Evolutionary conservation across 768 basidiomycete genomes (phyloP).

Genomic region (Collybia mongolica): DNA sequence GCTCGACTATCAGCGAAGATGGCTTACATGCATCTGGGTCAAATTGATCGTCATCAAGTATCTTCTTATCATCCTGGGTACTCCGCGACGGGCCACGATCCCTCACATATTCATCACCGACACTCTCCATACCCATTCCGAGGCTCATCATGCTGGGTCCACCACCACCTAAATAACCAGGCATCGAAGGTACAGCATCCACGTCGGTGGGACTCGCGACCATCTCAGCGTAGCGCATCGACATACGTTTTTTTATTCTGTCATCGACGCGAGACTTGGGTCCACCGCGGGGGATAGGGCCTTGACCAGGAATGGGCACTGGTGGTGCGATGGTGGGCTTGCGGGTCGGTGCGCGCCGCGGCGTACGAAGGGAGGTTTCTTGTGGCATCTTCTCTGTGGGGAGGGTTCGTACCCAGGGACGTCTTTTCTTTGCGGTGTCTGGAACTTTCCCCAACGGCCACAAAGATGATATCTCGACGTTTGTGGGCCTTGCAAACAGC

Average conservation of each 20-base stretch:
- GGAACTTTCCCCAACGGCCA: too few species aligned
- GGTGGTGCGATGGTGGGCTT: constrained; percentile 17
- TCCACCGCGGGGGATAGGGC: constrained; percentile 36
- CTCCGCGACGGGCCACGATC: constrained; percentile 41
- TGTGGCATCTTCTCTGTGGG: constrained; percentile 2
- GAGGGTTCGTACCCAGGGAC: background rate
- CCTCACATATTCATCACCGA: constrained; percentile 47
- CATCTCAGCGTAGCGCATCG: constrained; percentile 89
- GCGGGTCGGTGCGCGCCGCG: constrained; percentile 20
- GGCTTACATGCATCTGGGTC: constrained; percentile 86
- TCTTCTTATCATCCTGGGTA: constrained; percentile 51
- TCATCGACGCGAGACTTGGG: constrained; percentile 69
- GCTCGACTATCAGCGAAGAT: background rate
- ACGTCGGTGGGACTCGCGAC: constrained; percentile 61
- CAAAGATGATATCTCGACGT: too few species aligned
- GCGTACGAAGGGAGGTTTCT: constrained; percentile 19
- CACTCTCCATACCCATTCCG: constrained; percentile 14
- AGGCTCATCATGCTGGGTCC: constrained; percentile 24
- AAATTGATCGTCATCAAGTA: constrained; percentile 76
- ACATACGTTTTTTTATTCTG: constrained; percentile 96
- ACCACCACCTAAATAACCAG: constrained; percentile 46
- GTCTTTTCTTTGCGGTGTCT: too few species aligned
- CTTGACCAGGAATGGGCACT: constrained; percentile 14
- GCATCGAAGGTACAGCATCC: constrained; percentile 52
- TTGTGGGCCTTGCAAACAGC: too few species aligned